A percentile compares a stretch with the other conserved stretches of the same genome.
Evolutionary conservation across 1,284 basidiomycete genomes (phyloP).

Genomic region (Somion occarium): DNA sequence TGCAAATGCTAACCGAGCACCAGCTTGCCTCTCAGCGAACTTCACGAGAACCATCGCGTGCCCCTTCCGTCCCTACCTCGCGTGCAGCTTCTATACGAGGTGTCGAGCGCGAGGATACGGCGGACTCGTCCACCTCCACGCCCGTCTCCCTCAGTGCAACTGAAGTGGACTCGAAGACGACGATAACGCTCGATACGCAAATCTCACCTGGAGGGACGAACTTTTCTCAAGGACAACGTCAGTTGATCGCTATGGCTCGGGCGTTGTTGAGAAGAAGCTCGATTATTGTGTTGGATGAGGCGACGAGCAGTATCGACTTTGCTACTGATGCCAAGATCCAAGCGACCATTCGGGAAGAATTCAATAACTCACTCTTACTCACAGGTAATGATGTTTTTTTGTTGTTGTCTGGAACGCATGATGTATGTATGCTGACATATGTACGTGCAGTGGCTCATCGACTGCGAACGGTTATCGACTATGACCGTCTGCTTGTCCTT

Average conservation of each 20-base stretch:
- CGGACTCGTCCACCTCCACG: conserved; percentile 35
- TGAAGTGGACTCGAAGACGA: conserved; percentile 46
- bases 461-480: conserved; percentile 69
- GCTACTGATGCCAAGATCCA: conserved; percentile 78
- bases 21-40: conserved; percentile 39
- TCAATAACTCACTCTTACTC: conserved; percentile 55
- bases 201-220: conserved; percentile 79
- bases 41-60: conserved; percentile 45
- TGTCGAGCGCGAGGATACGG: conserved; percentile 27
- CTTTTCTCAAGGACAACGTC: conserved; percentile 82
- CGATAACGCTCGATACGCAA: conserved; percentile 63
- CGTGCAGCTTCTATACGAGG: conserved; percentile 18
- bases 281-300: conserved; percentile 83
- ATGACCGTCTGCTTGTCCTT: conserved; percentile 79
- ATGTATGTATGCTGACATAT: background rate
- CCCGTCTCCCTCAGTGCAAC: conserved; percentile 35
- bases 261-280: conserved; percentile 73
- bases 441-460: conserved; percentile 57
- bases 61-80: conserved; percentile 32
- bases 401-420: background rate
- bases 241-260: conserved; percentile 77
- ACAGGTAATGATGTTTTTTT: conserved; percentile 38
- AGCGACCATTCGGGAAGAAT: conserved; percentile 75
- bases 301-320: conserved; percentile 74
- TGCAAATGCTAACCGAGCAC: conserved; percentile 55